These are phyloP conservation scores for Corymbia maculata DNA, from an alignment of 345 rosid genomes.

Conservation along the genomic window DNA sequence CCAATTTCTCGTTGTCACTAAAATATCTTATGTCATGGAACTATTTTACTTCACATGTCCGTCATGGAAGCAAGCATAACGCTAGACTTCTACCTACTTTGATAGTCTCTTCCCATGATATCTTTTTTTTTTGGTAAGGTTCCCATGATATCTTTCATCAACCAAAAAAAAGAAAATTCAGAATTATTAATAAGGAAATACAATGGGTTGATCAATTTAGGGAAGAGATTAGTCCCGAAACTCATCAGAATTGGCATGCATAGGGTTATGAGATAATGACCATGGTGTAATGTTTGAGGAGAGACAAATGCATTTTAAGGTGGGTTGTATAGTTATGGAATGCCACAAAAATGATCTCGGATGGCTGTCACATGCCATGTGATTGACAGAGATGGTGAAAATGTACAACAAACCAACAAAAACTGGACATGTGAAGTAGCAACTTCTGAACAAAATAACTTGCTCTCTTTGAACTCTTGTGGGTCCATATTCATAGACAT, in stretches of 20 bases:
- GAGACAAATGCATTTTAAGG: background rate
- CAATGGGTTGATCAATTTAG: background rate
- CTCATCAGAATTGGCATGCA: background rate
- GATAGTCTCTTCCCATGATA: background rate
- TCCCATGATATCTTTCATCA: too few species aligned
- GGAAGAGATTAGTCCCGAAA: background rate
- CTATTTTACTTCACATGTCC: background rate
- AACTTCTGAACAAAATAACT: background rate
- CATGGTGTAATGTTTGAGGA: background rate
- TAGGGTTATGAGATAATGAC: background rate
- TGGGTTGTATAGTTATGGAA: background rate
- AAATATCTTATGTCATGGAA: background rate
- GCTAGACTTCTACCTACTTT: background rate
- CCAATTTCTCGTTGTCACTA: background rate
- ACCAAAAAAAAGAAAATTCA: background rate
- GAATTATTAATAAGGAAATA: background rate
- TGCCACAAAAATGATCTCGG: background rate
- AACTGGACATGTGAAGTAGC: background rate
- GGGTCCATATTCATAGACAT: background rate
- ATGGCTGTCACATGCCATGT: background rate
- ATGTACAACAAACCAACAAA: background rate
- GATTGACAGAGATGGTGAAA: background rate
- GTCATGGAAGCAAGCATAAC: background rate
- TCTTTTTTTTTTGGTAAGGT: too few species aligned
- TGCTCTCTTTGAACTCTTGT: background rate